Percentiles rank a stretch among this genome's conserved stretches.
phyloP scores from a whole-genome alignment of 192 early-diverging fungal genomes.

The Geranomyces michiganensis region DNA sequence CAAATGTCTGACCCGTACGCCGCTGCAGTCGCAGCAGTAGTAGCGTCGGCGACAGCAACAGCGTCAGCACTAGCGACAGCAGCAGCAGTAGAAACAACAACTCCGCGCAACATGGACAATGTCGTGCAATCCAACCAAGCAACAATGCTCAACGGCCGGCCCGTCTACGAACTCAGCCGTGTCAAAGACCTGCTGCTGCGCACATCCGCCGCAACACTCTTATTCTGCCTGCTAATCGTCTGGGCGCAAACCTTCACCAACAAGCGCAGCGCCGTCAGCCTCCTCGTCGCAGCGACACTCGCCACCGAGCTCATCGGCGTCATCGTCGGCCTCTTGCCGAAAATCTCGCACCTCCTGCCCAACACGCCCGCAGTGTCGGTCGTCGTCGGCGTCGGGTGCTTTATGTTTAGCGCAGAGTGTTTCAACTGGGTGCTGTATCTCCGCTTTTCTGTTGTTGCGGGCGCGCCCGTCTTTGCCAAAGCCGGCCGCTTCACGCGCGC shows the following conservation, averaged over 20 bases:
- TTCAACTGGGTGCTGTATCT: constrained; percentile 35
- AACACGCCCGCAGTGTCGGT: constrained; percentile 10
- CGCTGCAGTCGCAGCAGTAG: no score
- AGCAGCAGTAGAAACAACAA: not conserved
- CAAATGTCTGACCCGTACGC: no score
- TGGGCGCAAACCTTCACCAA: constrained; percentile 14
- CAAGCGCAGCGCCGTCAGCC: constrained; percentile 19
- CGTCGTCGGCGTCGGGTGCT: constrained; percentile 20
- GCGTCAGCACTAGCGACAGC: no score
- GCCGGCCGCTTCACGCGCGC: constrained; percentile 1
- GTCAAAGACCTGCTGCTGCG: constrained; percentile 23
- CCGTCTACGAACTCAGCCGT: not conserved
- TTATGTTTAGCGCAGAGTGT: constrained; percentile 12
- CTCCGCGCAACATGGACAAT: constrained; percentile 7
- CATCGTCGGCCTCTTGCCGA: constrained; percentile 14
- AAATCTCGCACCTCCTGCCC: constrained; percentile 2
- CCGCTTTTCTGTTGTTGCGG: constrained; percentile 21
- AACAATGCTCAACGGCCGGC: constrained; percentile 8
- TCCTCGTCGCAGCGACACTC: constrained; percentile 3
- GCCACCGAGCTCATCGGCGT: constrained; percentile 9
- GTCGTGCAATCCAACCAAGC: constrained; percentile 12
- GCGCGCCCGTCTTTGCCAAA: not conserved
- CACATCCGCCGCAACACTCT: constrained; percentile 8
- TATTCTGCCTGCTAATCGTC: not conserved
- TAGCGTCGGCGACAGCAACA: no score